Base-by-base conservation (phyloP, 257 asterid genomes). In the Cordia subcordata region DNA sequence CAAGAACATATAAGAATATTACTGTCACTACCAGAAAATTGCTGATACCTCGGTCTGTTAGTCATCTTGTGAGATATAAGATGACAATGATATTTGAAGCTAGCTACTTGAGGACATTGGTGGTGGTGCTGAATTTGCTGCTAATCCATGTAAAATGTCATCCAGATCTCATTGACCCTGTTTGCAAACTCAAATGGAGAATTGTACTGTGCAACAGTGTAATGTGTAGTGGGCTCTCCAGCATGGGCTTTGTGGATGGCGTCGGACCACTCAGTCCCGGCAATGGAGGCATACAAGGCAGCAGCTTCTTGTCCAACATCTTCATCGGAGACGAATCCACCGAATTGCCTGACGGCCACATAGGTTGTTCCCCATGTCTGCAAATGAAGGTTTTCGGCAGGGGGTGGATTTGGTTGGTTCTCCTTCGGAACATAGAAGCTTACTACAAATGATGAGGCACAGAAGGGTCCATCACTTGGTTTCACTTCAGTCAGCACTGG, bases 401-500 rank as follows among this genome's bases (percentile, higher is more conserved):
- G 72, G 15, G 97, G 97, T 8, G 96, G 81, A 52, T 63, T 76
- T 8, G 61, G 66, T 60, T 90, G 97, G 77, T 90, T 87, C 65
- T 53, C 65, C 74, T 78, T 82, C 0, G 97, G 97, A 11, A 90
- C 75, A n/a, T 72, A 79, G 75, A 90, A 90, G 60, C 95, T 81
- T 21, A 90, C 87, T 0, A 62, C 67, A 21, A 87, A 90, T 32
- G 96, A 85, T 0, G 94, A 79, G 1, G 90, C 75, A 16, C 97
- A 89, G 47, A 89, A 84, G 1, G 96, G 97, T 13, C 97, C 97
- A 35, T 90, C 90, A 38, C 96, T 85, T 1, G 96, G 87, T 44
- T 73, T 81, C 33, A 87, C 87, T 64, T 90, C 76, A 0, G 88
- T 68, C 8, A 87, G 60, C 20, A 90, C 97, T 8, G 96, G 97